These are phyloP conservation scores for Calendula officinalis DNA, from an alignment of 129 eudicot genomes.

Conservation along the genomic window DNA sequence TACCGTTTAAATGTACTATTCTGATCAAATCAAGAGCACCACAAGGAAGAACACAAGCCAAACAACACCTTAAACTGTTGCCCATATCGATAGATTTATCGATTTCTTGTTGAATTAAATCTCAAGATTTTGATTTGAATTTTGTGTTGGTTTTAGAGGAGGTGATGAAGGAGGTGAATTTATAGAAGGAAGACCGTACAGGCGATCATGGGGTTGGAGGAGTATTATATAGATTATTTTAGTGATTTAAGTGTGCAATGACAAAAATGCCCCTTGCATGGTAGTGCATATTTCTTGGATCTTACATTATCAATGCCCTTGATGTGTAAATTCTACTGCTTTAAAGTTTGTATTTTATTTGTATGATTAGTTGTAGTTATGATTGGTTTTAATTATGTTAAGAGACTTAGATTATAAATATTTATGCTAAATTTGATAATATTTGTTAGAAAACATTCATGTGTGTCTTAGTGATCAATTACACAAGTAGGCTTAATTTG, in stretches of 20 bases:
- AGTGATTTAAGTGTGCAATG: constrained; percentile 8
- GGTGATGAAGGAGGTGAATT: constrained; percentile 22
- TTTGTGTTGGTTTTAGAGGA: constrained; percentile 26
- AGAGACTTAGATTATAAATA: constrained; percentile 30
- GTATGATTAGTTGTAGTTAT: constrained; percentile 34
- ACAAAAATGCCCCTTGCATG: constrained; percentile 20
- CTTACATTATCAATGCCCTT: constrained; percentile 36
- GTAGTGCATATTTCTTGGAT: constrained; percentile 31
- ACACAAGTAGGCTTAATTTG: too few species aligned
- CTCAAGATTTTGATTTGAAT: constrained; percentile 6
- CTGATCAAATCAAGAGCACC: constrained; percentile 89
- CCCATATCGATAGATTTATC: constrained; percentile 45
- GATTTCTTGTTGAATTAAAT: neutral
- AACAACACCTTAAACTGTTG: constrained; percentile 79
- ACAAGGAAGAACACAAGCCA: constrained; percentile 90
- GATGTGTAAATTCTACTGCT: constrained; percentile 5
- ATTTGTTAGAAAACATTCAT: constrained; percentile 12
- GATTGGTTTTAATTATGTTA: constrained; percentile 31
- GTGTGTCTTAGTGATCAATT: neutral
- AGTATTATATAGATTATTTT: constrained; percentile 5
- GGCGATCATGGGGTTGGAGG: constrained; percentile 28
- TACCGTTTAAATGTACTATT: constrained; percentile 74
- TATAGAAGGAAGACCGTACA: constrained; percentile 41
- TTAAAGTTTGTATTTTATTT: constrained; percentile 14
- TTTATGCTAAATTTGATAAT: constrained; percentile 29